Evolutionary conservation across 768 basidiomycete genomes (phyloP), one percentile per base, ranked within the genome.

Genomic region (Daedaleopsis nitida): DNA sequence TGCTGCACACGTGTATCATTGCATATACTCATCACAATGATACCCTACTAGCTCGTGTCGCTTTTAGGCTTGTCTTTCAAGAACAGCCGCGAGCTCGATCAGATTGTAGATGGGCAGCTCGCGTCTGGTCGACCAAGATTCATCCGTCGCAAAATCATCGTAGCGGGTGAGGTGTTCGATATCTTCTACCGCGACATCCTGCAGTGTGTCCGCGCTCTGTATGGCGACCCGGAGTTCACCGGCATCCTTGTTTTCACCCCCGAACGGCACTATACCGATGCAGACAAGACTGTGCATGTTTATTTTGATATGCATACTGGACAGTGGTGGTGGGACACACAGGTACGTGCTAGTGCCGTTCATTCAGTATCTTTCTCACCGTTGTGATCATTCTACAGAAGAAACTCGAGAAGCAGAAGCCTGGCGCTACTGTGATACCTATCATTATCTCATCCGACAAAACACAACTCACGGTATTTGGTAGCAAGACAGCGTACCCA

Each of bases 321-420:
- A 0, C 72, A 75, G 47, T 84, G 83, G 83, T 83, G 81, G 83
- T 83, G 81, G 81, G 47, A 45, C 7, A 77, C 73, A 1, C 82
- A 83, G 72, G 82, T 81, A n/a, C n/a, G n/a, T n/a, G n/a, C n/a
- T n/a, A n/a, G n/a, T n/a, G n/a, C n/a, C n/a, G n/a, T n/a, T n/a
- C n/a, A n/a, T n/a, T n/a, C n/a, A n/a, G n/a, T n/a, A n/a, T n/a
- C n/a, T n/a, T n/a, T n/a, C n/a, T n/a, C n/a, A n/a, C n/a, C n/a
- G n/a, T n/a, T n/a, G n/a, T n/a, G n/a, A n/a, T n/a, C n/a, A n/a
- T n/a, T n/a, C n/a, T n/a, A n/a, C n/a, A n/a, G n/a, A n/a, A n/a
- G n/a, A n/a, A n/a, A n/a, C n/a, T n/a, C n/a, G n/a, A n/a, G n/a
- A n/a, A n/a, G n/a, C n/a, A n/a, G n/a, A n/a, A n/a, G n/a, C n/a